Conservation (phyloP, 768 basidiomycete genomes). For the Rhizopogon vulgaris region DNA sequence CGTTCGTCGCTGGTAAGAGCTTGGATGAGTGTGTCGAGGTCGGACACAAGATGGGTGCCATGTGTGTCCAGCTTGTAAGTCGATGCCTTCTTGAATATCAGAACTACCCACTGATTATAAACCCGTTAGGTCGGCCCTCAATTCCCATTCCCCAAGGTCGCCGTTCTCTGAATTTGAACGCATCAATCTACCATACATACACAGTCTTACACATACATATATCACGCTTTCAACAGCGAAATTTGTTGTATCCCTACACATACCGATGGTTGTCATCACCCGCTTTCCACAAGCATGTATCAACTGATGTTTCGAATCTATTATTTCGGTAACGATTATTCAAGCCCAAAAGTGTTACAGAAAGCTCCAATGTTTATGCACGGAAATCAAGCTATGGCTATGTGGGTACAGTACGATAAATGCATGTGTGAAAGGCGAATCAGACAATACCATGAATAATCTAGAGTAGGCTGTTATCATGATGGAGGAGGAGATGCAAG, state of each 20-base stretch:
- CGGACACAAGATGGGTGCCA: slow-evolving; percentile 82
- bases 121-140: slow-evolving; percentile 45
- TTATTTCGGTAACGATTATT: neutral
- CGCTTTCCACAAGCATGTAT: slow-evolving; percentile 34
- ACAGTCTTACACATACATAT: slow-evolving; percentile 4
- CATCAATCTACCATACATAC: neutral
- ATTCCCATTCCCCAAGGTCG: slow-evolving; percentile 51
- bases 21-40: slow-evolving; percentile 73
- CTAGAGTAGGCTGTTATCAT: slow-evolving; percentile 26
- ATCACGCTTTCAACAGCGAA: slow-evolving; percentile 35
- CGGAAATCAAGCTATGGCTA: slow-evolving; percentile 4
- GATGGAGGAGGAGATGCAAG: slow-evolving; percentile 63
- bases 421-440: neutral
- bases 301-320: slow-evolving; percentile 6
- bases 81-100: neutral
- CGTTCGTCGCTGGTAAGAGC: slow-evolving; percentile 69
- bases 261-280: slow-evolving; percentile 14
- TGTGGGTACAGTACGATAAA: slow-evolving; percentile 18
- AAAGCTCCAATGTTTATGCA: slow-evolving; percentile 2
- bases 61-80: slow-evolving; percentile 76
- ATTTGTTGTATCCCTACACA: slow-evolving; percentile 18
- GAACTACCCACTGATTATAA: neutral
- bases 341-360: neutral
- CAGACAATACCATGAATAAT: slow-evolving; percentile 11
- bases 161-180: slow-evolving; percentile 35